Conservation (phyloP, 169 alveolate genomes). For the Cryptosporidium parvum region DNA sequence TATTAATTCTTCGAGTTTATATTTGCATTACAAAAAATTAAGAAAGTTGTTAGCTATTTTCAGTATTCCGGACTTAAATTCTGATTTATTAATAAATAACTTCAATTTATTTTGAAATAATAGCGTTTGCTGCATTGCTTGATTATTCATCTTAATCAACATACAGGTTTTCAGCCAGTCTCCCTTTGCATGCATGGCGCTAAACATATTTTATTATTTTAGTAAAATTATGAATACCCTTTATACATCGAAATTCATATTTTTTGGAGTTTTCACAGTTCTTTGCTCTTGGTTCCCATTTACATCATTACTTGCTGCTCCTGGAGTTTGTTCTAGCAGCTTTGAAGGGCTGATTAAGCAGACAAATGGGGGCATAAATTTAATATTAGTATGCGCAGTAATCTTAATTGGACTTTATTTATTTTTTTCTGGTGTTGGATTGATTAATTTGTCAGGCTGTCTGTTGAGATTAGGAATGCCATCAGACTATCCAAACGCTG, state of each 20-base stretch:
- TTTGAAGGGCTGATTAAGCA: constrained; percentile 10
- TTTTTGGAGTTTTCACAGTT: constrained; percentile 34
- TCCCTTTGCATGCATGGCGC: constrained; percentile 55
- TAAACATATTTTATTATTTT: not conserved
- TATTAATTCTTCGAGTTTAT: not conserved
- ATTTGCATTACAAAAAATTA: too few species aligned
- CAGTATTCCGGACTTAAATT: too few species aligned
- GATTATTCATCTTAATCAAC: not conserved
- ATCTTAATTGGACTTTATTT: constrained; percentile 15
- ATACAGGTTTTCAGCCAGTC: not conserved
- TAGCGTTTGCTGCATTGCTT: not conserved
- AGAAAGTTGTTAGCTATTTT: too few species aligned
- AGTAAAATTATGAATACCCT: not conserved
- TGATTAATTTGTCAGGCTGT: constrained; percentile 54
- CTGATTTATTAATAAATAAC: too few species aligned
- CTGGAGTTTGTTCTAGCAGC: constrained; percentile 63
- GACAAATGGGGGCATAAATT: not conserved
- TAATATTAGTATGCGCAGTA: constrained; percentile 8
- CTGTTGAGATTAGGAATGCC: constrained; percentile 54
- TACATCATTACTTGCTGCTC: constrained; percentile 40
- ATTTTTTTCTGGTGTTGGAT: constrained; percentile 32
- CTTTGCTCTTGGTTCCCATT: constrained; percentile 62
- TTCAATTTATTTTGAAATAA: too few species aligned
- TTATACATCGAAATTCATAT: constrained; percentile 12
- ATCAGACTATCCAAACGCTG: constrained; percentile 45